Conservation (phyloP, 257 asterid species). For the Salvia splendens region DNA sequence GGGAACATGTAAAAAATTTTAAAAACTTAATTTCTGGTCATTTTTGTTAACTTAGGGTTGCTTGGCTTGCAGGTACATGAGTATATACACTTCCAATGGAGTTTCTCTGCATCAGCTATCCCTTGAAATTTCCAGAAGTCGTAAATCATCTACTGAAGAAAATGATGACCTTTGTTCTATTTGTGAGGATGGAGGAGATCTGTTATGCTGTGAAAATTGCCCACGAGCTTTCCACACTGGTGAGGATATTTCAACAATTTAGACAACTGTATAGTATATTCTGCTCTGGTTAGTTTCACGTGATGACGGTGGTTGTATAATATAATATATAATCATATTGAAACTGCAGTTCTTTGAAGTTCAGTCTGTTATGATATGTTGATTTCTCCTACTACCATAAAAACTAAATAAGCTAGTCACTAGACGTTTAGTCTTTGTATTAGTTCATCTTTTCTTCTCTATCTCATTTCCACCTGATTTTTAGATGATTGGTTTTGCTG, state of each 20-base stretch:
- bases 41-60: constrained; percentile 28
- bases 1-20: constrained; percentile 21
- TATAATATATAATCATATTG: neutral
- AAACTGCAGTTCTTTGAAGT: neutral
- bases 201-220: constrained; percentile 83
- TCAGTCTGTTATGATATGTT: neutral
- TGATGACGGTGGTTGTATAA: too few relatives aligned
- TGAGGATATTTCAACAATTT: constrained; percentile 32
- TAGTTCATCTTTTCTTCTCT: neutral
- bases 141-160: constrained; percentile 53
- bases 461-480: constrained; percentile 26
- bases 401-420: neutral
- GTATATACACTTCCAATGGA: constrained; percentile 79
- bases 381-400: constrained; percentile 40
- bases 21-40: constrained; percentile 2
- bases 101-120: constrained; percentile 73
- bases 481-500: constrained; percentile 17
- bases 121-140: constrained; percentile 51
- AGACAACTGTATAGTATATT: neutral
- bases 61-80: constrained; percentile 62
- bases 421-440: constrained; percentile 5
- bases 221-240: constrained; percentile 91
- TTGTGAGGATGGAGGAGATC: constrained; percentile 75
- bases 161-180: constrained; percentile 86
- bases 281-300: too few relatives aligned